Evolutionary conservation across 179 eudicot genomes (phyloP).

Genomic region (Spinacia oleracea): DNA sequence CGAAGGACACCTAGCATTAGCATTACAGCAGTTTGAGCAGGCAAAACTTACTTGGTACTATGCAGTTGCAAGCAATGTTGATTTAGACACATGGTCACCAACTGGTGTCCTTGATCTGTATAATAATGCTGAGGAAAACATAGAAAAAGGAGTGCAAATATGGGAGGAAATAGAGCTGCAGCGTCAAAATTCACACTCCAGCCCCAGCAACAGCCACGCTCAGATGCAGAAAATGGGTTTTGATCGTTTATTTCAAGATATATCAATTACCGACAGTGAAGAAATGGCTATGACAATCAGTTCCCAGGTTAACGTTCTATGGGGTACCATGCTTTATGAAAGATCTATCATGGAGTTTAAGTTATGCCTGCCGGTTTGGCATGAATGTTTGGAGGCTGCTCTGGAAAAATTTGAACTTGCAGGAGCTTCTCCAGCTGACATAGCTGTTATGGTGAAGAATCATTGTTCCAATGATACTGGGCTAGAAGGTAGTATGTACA

Average conservation of each 20-base stretch:
- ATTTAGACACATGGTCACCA: constrained; percentile 76
- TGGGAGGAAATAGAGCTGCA: constrained; percentile 70
- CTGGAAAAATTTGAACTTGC: constrained; percentile 87
- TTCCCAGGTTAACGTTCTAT: constrained; percentile 73
- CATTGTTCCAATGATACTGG: constrained; percentile 84
- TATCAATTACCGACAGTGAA: constrained; percentile 50
- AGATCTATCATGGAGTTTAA: constrained; percentile 90
- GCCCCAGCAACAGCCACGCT: constrained; percentile 38
- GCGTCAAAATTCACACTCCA: constrained; percentile 36
- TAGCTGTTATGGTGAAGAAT: constrained; percentile 92
- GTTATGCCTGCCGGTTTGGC: constrained; percentile 84
- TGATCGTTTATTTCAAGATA: constrained; percentile 44
- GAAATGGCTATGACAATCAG: constrained; percentile 61
- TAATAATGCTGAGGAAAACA: constrained; percentile 80
- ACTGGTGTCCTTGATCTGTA: constrained; percentile 66
- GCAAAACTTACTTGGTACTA: constrained; percentile 93
- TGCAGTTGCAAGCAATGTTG: constrained; percentile 52
- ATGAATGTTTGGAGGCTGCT: constrained; percentile 83
- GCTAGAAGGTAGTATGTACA: constrained; percentile 52
- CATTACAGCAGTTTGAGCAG: constrained; percentile 87
- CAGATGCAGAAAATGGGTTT: constrained; percentile 59
- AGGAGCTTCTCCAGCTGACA: constrained; percentile 85
- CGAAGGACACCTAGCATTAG: constrained; percentile 77
- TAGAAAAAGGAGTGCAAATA: constrained; percentile 82
- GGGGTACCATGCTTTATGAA: constrained; percentile 97